A percentile compares a stretch with the other conserved stretches of the same genome.
These are phyloP conservation scores for Halophytophthora polymorphica DNA, from an alignment of 352 stramenopile genomes.

Conservation along the genomic window DNA sequence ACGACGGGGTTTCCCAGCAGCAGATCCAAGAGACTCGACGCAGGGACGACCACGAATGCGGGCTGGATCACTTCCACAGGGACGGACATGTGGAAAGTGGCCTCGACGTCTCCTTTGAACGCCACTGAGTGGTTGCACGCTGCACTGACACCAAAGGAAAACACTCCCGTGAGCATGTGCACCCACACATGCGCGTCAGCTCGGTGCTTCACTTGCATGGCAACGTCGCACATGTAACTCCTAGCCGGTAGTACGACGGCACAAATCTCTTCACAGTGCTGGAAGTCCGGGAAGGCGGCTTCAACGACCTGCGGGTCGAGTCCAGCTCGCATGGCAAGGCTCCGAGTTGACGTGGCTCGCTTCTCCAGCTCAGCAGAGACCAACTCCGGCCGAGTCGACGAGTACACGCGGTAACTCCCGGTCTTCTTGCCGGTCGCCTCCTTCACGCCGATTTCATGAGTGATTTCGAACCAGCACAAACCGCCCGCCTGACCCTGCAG, in stretches of 20 bases:
- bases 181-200: conserved; percentile 2
- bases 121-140: not conserved
- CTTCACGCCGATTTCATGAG: conserved; percentile 1
- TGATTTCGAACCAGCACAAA: conserved; percentile 1
- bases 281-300: not conserved
- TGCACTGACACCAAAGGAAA: conserved; percentile 6
- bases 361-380: not conserved
- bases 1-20: conserved; percentile 2
- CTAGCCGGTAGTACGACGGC: not conserved
- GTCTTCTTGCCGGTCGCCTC: conserved; percentile 1
- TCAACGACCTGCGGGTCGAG: not conserved
- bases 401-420: not conserved
- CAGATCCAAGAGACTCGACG: conserved; percentile 6
- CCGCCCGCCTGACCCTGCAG: not conserved
- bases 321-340: not conserved
- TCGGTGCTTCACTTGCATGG: conserved; percentile 3
- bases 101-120: conserved; percentile 1
- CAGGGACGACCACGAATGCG: not conserved
- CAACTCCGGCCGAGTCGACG: not conserved
- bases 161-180: not conserved
- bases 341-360: not conserved
- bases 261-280: not conserved
- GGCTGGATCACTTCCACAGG: conserved; percentile 1
- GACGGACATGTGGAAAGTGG: conserved; percentile 3
- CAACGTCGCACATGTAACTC: conserved; percentile 7